Evolutionary conservation across 1,284 basidiomycete genomes (phyloP).

Genomic region (Tremellales sp.): DNA sequence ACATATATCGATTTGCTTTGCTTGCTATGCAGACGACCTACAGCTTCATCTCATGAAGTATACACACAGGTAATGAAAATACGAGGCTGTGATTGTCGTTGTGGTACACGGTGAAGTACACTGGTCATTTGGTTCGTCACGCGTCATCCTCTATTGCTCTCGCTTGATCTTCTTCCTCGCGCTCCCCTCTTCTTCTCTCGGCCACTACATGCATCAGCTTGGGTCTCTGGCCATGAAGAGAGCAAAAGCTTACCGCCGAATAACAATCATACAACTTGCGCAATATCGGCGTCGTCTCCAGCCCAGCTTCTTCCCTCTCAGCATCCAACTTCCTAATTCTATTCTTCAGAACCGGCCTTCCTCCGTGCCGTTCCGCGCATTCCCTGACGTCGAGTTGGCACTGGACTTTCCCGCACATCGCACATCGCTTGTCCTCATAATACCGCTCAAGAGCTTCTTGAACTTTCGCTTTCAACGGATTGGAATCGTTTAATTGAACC

Average conservation of each 20-base stretch:
- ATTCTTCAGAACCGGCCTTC: conserved; percentile 27
- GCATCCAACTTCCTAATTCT: conserved; percentile 26
- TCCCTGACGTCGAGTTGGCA: neutral
- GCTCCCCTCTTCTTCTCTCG: conserved; percentile 1
- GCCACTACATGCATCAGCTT: neutral
- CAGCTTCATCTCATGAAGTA: too few species aligned
- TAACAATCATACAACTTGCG: neutral
- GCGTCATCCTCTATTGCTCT: too few species aligned
- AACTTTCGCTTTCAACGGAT: too few species aligned
- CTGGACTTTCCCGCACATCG: neutral
- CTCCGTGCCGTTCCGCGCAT: conserved; percentile 27
- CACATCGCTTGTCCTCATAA: too few species aligned
- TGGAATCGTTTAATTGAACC: too few species aligned
- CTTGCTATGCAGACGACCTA: too few species aligned
- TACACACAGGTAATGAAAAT: too few species aligned
- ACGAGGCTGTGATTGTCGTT: too few species aligned
- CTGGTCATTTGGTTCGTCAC: too few species aligned
- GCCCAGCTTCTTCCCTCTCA: neutral
- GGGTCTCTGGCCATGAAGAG: neutral
- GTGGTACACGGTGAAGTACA: too few species aligned
- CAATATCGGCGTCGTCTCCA: neutral
- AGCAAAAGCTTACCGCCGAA: neutral
- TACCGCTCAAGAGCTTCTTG: too few species aligned
- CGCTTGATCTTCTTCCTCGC: neutral
- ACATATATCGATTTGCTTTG: too few species aligned